phyloP scores from a whole-genome alignment of 345 rosid genomes.

The Heritiera fomes region DNA sequence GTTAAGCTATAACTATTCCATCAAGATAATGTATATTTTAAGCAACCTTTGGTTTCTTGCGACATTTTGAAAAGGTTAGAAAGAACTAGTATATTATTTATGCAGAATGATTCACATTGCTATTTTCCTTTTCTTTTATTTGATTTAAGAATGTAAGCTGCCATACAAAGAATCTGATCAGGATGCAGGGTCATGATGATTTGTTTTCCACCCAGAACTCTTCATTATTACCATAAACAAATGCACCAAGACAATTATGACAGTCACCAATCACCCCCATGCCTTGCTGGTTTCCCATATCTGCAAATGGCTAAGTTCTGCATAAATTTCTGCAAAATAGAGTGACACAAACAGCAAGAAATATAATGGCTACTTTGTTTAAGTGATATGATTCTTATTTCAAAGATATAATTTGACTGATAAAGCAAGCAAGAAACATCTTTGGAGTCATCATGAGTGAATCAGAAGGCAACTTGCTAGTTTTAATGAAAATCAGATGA shows the following conservation, averaged over 20 bases:
- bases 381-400: background rate
- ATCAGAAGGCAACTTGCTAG: background rate
- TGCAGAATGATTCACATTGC: background rate
- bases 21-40: constrained; percentile 1
- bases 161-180: background rate
- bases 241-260: background rate
- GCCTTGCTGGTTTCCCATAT: background rate
- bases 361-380: background rate
- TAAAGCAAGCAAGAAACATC: background rate
- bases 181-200: background rate
- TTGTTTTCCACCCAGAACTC: background rate
- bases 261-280: background rate
- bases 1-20: constrained; percentile 10
- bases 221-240: background rate
- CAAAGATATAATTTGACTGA: background rate
- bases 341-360: background rate
- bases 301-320: background rate
- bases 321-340: background rate
- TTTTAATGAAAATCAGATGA: background rate
- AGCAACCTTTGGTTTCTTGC: background rate
- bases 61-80: background rate
- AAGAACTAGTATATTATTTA: background rate
- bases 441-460: background rate
- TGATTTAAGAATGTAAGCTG: background rate
- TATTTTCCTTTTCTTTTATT: background rate